These are phyloP conservation scores for Psilocybe subaeruginosa DNA, from an alignment of 768 basidiomycete genomes.

Conservation along the genomic window DNA sequence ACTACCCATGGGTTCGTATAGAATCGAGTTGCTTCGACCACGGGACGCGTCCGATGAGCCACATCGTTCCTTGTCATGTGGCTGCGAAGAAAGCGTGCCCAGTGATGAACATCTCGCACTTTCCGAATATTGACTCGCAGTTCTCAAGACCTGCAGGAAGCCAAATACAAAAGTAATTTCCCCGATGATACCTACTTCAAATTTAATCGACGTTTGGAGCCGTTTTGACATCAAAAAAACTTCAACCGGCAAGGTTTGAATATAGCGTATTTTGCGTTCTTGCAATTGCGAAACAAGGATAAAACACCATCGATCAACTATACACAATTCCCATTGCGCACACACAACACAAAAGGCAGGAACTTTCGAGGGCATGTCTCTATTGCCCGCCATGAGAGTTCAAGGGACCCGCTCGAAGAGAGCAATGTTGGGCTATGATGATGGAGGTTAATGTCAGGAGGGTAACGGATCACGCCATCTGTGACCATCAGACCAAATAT, in stretches of 20 bases:
- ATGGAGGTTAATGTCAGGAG: background rate
- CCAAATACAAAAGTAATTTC: background rate
- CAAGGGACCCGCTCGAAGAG: too few species aligned
- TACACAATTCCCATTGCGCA: too few species aligned
- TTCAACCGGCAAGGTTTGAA: background rate
- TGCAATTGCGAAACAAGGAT: too few species aligned
- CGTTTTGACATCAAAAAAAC: background rate
- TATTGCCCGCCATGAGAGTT: too few species aligned
- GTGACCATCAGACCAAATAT: background rate
- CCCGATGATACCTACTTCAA: too few species aligned
- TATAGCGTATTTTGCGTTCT: background rate
- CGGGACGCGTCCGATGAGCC: background rate
- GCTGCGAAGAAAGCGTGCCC: background rate
- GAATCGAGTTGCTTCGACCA: background rate
- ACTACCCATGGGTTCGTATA: background rate
- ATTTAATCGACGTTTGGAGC: background rate
- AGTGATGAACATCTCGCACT: background rate
- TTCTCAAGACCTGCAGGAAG: background rate
- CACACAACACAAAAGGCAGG: background rate
- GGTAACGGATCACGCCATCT: constrained; percentile 8
- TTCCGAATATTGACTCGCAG: background rate
- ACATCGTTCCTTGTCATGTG: constrained; percentile 10
- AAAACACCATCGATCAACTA: too few species aligned
- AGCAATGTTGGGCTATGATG: background rate
- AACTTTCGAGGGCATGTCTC: background rate